Evolutionary conservation across 768 basidiomycete genomes (phyloP).

Genomic region (Mycena belliarum): DNA sequence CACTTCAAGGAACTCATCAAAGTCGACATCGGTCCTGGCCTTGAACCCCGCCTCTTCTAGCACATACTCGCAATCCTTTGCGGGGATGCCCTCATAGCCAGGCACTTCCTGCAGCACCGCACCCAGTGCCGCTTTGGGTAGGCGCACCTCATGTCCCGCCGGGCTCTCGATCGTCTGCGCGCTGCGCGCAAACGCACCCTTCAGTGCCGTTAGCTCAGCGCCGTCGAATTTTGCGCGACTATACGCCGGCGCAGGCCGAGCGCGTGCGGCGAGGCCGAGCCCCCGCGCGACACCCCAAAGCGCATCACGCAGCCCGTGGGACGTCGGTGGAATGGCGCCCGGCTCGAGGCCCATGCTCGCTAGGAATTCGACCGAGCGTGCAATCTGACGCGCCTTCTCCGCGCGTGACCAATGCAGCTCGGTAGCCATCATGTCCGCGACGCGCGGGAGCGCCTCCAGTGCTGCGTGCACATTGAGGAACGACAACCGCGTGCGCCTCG

Average conservation of each 20-base stretch:
- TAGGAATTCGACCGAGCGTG: slow-evolving; percentile 64
- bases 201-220: slow-evolving; percentile 43
- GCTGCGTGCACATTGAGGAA: slow-evolving; percentile 92
- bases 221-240: slow-evolving; percentile 47
- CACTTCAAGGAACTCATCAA: slow-evolving; percentile 90
- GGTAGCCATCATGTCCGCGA: slow-evolving; percentile 88
- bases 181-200: slow-evolving; percentile 37
- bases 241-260: slow-evolving; percentile 18
- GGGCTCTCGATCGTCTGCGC: slow-evolving; percentile 26
- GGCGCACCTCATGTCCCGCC: slow-evolving; percentile 33
- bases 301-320: slow-evolving; percentile 24
- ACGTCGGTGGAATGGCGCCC: slow-evolving; percentile 37
- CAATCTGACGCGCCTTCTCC: slow-evolving; percentile 61
- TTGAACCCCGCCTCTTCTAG: slow-evolving; percentile 74
- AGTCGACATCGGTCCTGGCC: slow-evolving; percentile 56
- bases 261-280: slow-evolving; percentile 38
- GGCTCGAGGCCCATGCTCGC: slow-evolving; percentile 82
- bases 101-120: slow-evolving; percentile 46
- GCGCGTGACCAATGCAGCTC: slow-evolving; percentile 77
- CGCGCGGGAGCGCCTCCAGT: slow-evolving; percentile 78
- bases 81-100: slow-evolving; percentile 61
- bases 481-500: slow-evolving; percentile 85
- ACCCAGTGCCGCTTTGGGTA: slow-evolving; percentile 42
- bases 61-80: slow-evolving; percentile 72
- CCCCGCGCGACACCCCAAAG: slow-evolving; percentile 39